Evolutionary conservation across 2,329 filamentous ascomycete species (phyloP).

Genomic region (Botryotinia globosa): DNA sequence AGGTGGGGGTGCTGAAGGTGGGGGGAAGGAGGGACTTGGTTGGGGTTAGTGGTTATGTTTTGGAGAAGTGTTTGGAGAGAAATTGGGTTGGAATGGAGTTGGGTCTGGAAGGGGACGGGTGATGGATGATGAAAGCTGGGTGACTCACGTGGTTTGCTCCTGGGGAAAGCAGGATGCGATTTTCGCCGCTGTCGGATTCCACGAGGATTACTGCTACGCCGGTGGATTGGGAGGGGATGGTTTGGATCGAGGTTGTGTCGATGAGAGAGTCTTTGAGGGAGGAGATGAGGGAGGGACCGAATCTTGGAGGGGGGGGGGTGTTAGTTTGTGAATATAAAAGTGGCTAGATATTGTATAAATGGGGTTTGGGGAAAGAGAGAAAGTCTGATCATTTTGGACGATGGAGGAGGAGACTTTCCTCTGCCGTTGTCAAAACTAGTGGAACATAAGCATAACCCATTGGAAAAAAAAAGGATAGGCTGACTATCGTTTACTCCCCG

Average conservation of each 20-base stretch:
- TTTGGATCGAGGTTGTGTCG: constrained; percentile 52
- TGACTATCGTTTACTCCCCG: not conserved
- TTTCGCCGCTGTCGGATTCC: constrained; percentile 69
- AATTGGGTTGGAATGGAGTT: constrained; percentile 26
- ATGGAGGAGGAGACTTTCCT: not conserved
- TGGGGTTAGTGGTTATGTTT: not conserved
- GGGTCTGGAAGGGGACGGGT: constrained; percentile 39
- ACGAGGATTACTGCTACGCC: constrained; percentile 76
- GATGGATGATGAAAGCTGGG: constrained; percentile 43
- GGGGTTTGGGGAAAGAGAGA: fast-evolving
- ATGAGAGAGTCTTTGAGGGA: constrained; percentile 62
- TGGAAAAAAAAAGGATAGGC: not conserved
- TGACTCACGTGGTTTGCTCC: constrained; percentile 56
- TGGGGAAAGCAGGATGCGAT: constrained; percentile 71
- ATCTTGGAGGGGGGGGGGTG: constrained; percentile 54
- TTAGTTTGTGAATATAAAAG: not conserved
- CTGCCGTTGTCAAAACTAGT: not conserved
- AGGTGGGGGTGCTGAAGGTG: constrained; percentile 40
- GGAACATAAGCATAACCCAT: not conserved
- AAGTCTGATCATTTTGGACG: not conserved
- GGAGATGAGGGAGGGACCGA: constrained; percentile 57
- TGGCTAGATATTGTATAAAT: not conserved
- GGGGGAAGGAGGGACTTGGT: constrained; percentile 42
- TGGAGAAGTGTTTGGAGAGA: too few relatives aligned
- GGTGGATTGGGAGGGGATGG: constrained; percentile 51